Conservation (phyloP, 805 yeast species). For the Spathaspora arborariae region DNA sequence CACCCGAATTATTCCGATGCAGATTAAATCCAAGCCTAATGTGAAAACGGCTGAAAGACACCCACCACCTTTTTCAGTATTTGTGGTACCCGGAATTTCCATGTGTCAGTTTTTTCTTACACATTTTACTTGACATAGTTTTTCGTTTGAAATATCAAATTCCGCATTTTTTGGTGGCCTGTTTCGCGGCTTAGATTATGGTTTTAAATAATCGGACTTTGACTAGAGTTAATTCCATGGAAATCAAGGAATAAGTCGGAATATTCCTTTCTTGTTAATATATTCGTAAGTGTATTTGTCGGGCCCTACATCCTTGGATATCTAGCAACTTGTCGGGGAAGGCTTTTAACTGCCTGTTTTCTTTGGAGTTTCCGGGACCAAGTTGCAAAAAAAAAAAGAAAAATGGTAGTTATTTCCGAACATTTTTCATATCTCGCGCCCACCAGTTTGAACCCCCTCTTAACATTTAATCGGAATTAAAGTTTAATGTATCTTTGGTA, state of each 20-base stretch:
- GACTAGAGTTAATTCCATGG: neutral
- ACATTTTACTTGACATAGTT: neutral
- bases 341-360: no score
- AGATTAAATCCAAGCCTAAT: neutral
- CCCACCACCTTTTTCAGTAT: neutral
- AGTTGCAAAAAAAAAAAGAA: no score
- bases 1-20: neutral
- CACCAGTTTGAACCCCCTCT: no score
- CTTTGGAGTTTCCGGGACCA: no score
- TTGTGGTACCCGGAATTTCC: neutral
- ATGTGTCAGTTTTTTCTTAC: neutral
- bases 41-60: neutral
- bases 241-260: neutral
- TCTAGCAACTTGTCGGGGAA: no score
- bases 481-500: no score
- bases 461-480: no score
- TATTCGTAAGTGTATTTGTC: no score
- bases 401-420: no score
- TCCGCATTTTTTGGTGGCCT: neutral
- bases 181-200: no score
- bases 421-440: no score
- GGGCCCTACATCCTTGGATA: no score
- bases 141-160: neutral
- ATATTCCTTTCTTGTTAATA: neutral
- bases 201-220: neutral